Evolutionary conservation across 495 filamentous ascomycete genomes (phyloP).

Genomic region (Tuber borchii): DNA sequence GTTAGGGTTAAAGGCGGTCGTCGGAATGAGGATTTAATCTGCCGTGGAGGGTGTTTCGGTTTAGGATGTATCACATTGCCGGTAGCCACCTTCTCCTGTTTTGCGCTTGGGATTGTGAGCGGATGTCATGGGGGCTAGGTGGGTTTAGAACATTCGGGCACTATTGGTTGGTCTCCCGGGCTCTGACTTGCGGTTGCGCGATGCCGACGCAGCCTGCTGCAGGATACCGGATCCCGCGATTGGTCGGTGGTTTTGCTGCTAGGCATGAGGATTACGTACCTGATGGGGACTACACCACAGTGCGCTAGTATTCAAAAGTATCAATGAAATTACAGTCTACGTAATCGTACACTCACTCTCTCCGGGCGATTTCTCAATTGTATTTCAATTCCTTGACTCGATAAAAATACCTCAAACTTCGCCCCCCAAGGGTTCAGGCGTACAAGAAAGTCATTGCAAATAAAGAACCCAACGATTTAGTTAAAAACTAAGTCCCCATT

Average conservation of each 20-base stretch:
- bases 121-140: too few species aligned
- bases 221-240: background rate
- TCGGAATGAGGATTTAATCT: too few species aligned
- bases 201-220: background rate
- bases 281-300: background rate
- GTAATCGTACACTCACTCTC: background rate
- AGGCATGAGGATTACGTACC: background rate
- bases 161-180: background rate
- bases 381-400: background rate
- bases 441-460: background rate
- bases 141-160: too few species aligned
- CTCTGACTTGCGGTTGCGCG: background rate
- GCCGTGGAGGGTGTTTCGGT: too few species aligned
- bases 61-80: too few species aligned
- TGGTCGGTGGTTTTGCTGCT: background rate
- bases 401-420: background rate
- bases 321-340: background rate
- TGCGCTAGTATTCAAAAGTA: background rate
- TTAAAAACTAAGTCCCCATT: conserved; percentile 43
- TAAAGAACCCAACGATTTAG: conserved; percentile 8
- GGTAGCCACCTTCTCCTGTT: too few species aligned
- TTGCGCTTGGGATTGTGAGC: too few species aligned
- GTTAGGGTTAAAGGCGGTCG: too few species aligned
- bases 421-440: background rate
- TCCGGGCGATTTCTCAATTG: background rate